Evolutionary conservation across 805 yeast species (phyloP).

Genomic region (Candida piceae): DNA sequence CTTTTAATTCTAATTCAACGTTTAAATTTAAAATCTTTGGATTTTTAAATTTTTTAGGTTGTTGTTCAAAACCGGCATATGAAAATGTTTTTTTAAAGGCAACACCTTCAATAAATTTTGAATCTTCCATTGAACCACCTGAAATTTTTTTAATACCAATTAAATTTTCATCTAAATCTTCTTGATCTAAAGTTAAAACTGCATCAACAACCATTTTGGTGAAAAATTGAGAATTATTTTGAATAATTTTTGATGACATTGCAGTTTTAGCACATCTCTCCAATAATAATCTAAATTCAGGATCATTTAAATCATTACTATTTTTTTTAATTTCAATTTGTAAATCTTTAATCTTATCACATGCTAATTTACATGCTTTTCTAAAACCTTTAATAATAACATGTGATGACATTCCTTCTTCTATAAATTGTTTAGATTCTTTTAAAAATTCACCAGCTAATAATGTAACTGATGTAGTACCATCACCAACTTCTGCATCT

Average conservation of each 20-base stretch:
- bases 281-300: slow-evolving; percentile 66
- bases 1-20: slow-evolving; percentile 93
- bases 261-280: slow-evolving; percentile 96
- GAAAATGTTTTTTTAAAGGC: slow-evolving; percentile 97
- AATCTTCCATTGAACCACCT: slow-evolving; percentile 96
- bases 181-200: slow-evolving; percentile 78
- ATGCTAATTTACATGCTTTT: slow-evolving; percentile 74
- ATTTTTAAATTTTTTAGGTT: slow-evolving; percentile 76
- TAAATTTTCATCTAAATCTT: slow-evolving; percentile 79
- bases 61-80: slow-evolving; percentile 98
- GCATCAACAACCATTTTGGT: slow-evolving; percentile 97
- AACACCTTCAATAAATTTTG: slow-evolving; percentile 84
- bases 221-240: slow-evolving; percentile 82
- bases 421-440: slow-evolving; percentile 85
- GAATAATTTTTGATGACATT: slow-evolving; percentile 91
- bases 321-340: slow-evolving; percentile 59
- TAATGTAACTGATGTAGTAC: slow-evolving; percentile 93
- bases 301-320: slow-evolving; percentile 37
- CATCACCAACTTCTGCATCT: slow-evolving; percentile 98
- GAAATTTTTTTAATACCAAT: slow-evolving; percentile 94
- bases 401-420: slow-evolving; percentile 93
- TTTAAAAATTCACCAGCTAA: slow-evolving; percentile 92
- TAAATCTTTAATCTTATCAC: slow-evolving; percentile 64
- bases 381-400: slow-evolving; percentile 83
- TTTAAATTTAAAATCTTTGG: slow-evolving; percentile 84